Percentiles rank a stretch among this genome's conserved stretches.
Conservation (phyloP, 2,329 filamentous ascomycete species). For the Hansfordia pulvinata region DNA sequence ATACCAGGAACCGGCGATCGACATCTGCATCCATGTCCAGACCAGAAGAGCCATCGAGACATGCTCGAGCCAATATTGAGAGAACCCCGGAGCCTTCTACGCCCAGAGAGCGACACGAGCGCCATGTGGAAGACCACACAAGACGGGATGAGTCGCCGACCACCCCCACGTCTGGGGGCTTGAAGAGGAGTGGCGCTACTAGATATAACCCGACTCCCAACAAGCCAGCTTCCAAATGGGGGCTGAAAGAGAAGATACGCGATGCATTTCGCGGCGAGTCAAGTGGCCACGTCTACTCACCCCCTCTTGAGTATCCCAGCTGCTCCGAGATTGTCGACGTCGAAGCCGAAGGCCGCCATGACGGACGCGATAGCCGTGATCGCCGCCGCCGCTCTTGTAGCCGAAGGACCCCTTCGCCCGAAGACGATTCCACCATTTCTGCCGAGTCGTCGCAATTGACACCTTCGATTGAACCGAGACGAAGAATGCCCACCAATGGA, state of each 20-base stretch:
- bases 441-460: slow-evolving; percentile 12
- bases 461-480: slow-evolving; percentile 9
- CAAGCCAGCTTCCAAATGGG: slow-evolving; percentile 31
- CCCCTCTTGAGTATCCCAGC: slow-evolving; percentile 33
- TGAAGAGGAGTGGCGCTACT: slow-evolving; percentile 44
- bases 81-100: not conserved
- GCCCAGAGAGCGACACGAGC: no score
- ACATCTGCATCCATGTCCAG: slow-evolving; percentile 8
- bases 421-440: slow-evolving; percentile 17
- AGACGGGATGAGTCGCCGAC: slow-evolving; percentile 15
- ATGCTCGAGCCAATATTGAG: no score
- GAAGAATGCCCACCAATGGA: slow-evolving; percentile 37
- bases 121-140: slow-evolving; percentile 9
- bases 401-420: slow-evolving; percentile 16
- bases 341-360: slow-evolving; percentile 14
- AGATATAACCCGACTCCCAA: slow-evolving; percentile 32
- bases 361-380: slow-evolving; percentile 9
- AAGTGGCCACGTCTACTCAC: slow-evolving; percentile 26
- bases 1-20: slow-evolving; percentile 13
- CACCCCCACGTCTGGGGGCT: slow-evolving; percentile 20
- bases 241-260: slow-evolving; percentile 43
- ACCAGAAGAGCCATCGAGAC: slow-evolving; percentile 6
- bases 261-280: slow-evolving; percentile 53
- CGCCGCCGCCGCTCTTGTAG: slow-evolving; percentile 19
- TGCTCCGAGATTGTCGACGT: slow-evolving; percentile 24